phyloP scores from a whole-genome alignment of 345 rosid genomes.

The Euclidium syriacum region DNA sequence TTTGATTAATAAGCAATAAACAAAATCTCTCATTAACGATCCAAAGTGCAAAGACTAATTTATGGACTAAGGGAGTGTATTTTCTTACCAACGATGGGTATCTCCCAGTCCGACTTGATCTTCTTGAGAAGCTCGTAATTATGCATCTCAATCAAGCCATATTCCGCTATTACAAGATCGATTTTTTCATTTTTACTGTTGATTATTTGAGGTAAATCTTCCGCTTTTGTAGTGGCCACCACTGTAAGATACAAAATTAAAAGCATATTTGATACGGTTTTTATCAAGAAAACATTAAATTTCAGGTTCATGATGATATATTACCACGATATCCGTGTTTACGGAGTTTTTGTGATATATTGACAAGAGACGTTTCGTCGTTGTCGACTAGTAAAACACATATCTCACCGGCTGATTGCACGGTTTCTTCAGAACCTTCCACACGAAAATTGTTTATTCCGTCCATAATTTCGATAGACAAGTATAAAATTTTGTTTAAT shows the following conservation, averaged over 20 bases:
- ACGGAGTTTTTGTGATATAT: slow-evolving; percentile 38
- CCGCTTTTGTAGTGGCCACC: slow-evolving; percentile 34
- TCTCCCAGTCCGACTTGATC: slow-evolving; percentile 21
- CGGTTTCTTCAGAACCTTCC: slow-evolving; percentile 2
- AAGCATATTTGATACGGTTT: neutral
- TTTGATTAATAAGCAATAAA: slow-evolving; percentile 9
- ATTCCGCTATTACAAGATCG: slow-evolving; percentile 45
- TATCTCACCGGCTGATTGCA: neutral
- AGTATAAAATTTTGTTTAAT: neutral
- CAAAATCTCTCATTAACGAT: neutral
- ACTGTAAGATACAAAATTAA: slow-evolving; percentile 28
- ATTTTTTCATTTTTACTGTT: slow-evolving; percentile 26
- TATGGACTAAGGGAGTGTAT: neutral
- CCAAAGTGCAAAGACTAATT: neutral
- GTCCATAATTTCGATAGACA: slow-evolving; percentile 27
- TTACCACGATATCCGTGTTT: slow-evolving; percentile 43
- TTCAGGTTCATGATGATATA: neutral
- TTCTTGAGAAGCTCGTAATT: slow-evolving; percentile 46
- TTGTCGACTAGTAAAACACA: slow-evolving; percentile 39
- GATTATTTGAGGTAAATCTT: slow-evolving; percentile 35
- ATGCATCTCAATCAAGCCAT: slow-evolving; percentile 42
- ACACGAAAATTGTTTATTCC: slow-evolving; percentile 13
- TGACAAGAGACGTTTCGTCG: slow-evolving; percentile 36
- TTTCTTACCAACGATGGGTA: slow-evolving; percentile 46
- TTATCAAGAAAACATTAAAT: neutral